Conservation (phyloP, 2,329 filamentous ascomycete genomes). For the Colletotrichum tanaceti region DNA sequence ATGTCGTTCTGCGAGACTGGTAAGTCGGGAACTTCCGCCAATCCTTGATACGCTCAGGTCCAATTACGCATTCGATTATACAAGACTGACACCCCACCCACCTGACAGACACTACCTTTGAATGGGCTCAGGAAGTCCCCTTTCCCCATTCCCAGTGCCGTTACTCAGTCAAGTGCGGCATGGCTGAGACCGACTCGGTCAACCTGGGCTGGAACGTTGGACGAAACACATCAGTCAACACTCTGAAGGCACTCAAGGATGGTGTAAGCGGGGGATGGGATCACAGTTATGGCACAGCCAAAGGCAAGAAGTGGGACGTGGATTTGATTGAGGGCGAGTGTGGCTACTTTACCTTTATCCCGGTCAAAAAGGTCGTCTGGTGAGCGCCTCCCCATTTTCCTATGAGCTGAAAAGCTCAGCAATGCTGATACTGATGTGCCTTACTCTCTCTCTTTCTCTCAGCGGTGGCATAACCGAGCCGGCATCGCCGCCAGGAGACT, state of each 20-base stretch:
- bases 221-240: constrained; percentile 47
- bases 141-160: constrained; percentile 50
- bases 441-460: background rate
- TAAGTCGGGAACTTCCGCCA: background rate
- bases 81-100: background rate
- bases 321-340: constrained; percentile 28
- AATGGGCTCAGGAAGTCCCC: constrained; percentile 49
- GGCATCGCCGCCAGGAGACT: background rate
- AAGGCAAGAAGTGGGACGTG: constrained; percentile 25
- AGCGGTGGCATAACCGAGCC: constrained; percentile 1
- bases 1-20: background rate
- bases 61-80: background rate
- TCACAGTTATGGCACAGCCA: constrained; percentile 1
- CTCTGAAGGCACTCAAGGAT: constrained; percentile 42
- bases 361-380: constrained; percentile 40
- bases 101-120: constrained; percentile 42
- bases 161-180: constrained; percentile 49
- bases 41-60: background rate
- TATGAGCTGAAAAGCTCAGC: too few relatives aligned
- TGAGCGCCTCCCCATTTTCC: background rate
- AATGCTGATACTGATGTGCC: background rate
- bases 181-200: constrained; percentile 46
- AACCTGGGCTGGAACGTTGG: constrained; percentile 46
- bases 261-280: constrained; percentile 41
- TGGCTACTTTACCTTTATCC: constrained; percentile 43